A percentile compares a stretch with the other conserved stretches of the same genome.
These are phyloP conservation scores for Pluteus cervinus DNA, from an alignment of 768 basidiomycete species.

Conservation along the genomic window DNA sequence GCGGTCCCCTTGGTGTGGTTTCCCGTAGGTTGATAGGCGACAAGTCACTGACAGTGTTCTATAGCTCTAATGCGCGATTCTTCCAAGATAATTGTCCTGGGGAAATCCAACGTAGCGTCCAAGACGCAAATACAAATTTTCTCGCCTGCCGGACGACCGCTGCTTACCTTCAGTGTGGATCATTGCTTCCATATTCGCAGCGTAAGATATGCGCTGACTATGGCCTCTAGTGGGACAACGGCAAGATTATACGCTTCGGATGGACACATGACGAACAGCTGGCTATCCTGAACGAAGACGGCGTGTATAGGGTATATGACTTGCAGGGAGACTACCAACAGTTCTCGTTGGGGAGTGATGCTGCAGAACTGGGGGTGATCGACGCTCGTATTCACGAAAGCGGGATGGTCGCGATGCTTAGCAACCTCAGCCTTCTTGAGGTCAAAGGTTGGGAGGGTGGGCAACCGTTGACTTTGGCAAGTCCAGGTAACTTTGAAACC, in stretches of 20 bases:
- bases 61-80: constrained; percentile 85
- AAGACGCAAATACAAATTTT: constrained; percentile 86
- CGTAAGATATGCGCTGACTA: constrained; percentile 10
- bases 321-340: constrained; percentile 83
- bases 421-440: constrained; percentile 70
- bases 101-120: constrained; percentile 46
- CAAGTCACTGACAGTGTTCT: constrained; percentile 1
- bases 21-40: constrained; percentile 1
- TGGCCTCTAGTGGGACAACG: constrained; percentile 77
- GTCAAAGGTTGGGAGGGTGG: constrained; percentile 86
- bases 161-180: constrained; percentile 70
- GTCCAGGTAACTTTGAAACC: constrained; percentile 50
- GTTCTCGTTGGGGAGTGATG: constrained; percentile 77
- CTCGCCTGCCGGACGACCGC: constrained; percentile 75
- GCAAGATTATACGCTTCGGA: constrained; percentile 74
- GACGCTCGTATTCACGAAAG: constrained; percentile 83
- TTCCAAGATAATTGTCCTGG: constrained; percentile 70
- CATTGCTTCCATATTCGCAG: constrained; percentile 14
- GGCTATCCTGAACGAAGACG: constrained; percentile 86
- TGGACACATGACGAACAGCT: constrained; percentile 83
- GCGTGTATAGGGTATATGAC: constrained; percentile 86
- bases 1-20: constrained; percentile 77
- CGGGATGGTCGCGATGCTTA: constrained; percentile 83
- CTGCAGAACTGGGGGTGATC: constrained; percentile 74
- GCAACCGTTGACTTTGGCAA: constrained; percentile 66